These are phyloP conservation scores for Psilocybe cyanescens DNA, from an alignment of 768 basidiomycete genomes.

Conservation along the genomic window DNA sequence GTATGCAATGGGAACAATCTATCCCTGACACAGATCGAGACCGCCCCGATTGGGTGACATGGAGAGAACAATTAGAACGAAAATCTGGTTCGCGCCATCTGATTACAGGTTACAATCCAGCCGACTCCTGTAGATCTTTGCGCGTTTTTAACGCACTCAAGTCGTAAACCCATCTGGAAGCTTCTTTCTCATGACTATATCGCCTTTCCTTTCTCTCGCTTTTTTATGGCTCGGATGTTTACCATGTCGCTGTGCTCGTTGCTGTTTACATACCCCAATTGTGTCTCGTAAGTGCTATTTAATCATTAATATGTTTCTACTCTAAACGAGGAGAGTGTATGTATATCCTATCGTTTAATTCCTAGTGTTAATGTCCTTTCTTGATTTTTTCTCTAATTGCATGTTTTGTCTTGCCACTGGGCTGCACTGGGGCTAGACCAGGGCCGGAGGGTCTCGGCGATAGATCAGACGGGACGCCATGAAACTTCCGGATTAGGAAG, in stretches of 20 bases:
- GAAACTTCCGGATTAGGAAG: constrained; percentile 29
- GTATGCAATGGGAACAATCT: constrained; percentile 57
- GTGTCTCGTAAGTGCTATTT: background rate
- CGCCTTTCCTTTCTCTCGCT: background rate
- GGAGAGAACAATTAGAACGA: constrained; percentile 49
- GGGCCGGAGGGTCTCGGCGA: background rate
- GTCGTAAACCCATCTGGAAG: constrained; percentile 17
- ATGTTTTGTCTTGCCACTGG: no score
- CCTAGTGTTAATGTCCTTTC: background rate
- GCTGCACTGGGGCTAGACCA: background rate
- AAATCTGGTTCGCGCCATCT: constrained; percentile 20
- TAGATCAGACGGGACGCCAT: background rate
- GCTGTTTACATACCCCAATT: constrained; percentile 10
- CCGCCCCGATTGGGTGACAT: constrained; percentile 52
- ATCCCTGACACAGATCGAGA: constrained; percentile 38
- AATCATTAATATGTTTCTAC: background rate
- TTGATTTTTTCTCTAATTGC: no score
- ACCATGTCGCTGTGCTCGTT: constrained; percentile 8
- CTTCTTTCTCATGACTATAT: background rate
- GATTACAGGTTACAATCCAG: constrained; percentile 24
- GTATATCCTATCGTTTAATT: background rate
- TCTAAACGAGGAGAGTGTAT: background rate
- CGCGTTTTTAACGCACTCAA: constrained; percentile 63
- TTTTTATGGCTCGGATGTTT: background rate
- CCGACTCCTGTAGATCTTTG: constrained; percentile 49